phyloP scores from a whole-genome alignment of 805 yeast genomes.

The Teunomyces stri region DNA sequence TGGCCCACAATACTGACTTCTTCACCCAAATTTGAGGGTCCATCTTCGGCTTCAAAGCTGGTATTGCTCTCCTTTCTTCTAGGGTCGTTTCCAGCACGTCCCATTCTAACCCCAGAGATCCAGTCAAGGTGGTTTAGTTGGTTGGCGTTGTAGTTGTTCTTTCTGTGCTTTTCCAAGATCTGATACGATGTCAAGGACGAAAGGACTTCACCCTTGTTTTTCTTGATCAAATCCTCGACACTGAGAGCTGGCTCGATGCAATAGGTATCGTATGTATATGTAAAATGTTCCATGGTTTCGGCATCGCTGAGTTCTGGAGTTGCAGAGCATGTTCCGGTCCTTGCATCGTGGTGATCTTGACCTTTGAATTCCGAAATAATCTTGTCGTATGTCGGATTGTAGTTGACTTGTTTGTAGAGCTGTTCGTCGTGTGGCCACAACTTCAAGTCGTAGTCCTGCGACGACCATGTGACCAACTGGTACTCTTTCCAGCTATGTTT shows the following conservation, averaged over 20 bases:
- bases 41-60: constrained; percentile 24
- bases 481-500: constrained; percentile 72
- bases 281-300: background rate
- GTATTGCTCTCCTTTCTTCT: constrained; percentile 19
- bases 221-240: constrained; percentile 29
- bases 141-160: constrained; percentile 27
- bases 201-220: constrained; percentile 33
- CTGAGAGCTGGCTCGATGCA: constrained; percentile 37
- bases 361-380: constrained; percentile 16
- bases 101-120: constrained; percentile 90
- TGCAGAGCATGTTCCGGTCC: background rate
- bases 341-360: background rate
- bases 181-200: constrained; percentile 37
- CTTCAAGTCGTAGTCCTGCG: constrained; percentile 73
- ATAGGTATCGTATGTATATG: constrained; percentile 30
- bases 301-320: background rate
- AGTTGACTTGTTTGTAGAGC: constrained; percentile 35
- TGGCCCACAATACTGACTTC: constrained; percentile 88
- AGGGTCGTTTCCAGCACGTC: constrained; percentile 45
- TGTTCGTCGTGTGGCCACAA: constrained; percentile 66
- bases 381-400: constrained; percentile 33
- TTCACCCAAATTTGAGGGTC: constrained; percentile 74
- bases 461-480: constrained; percentile 92
- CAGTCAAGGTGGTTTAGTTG: constrained; percentile 74
- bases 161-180: constrained; percentile 37